Percentiles rank a stretch among this genome's conserved stretches.
These are phyloP conservation scores for Phytopythium sindhum DNA, from an alignment of 352 stramenopile species.

Conservation along the genomic window DNA sequence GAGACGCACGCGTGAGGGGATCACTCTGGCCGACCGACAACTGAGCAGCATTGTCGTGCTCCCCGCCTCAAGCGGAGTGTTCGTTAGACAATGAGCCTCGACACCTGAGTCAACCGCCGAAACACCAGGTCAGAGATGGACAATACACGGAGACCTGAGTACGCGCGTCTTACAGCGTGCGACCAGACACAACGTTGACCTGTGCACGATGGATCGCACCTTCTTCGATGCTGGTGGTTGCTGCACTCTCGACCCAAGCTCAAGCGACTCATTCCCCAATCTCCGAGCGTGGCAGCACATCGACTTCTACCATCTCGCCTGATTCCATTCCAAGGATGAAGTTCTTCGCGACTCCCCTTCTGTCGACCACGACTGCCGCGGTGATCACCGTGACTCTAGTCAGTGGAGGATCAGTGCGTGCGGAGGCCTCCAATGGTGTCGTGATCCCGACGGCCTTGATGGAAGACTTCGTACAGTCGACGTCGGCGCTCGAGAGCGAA, in stretches of 20 bases:
- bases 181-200: neutral
- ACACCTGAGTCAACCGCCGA: neutral
- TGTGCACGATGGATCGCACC: neutral
- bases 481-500: conserved; percentile 31
- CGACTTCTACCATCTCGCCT: neutral
- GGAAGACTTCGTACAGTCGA: conserved; percentile 45
- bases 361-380: conserved; percentile 1
- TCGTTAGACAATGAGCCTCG: neutral
- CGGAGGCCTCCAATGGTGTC: neutral
- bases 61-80: neutral
- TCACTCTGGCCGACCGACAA: neutral
- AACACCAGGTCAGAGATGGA: neutral
- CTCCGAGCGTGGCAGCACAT: neutral
- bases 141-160: neutral
- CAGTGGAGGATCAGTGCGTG: neutral
- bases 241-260: neutral
- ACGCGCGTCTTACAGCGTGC: neutral
- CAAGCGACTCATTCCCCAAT: neutral
- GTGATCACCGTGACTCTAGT: neutral
- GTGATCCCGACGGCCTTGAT: conserved; percentile 27
- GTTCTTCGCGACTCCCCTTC: conserved; percentile 2
- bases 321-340: neutral
- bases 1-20: neutral
- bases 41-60: neutral
- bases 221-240: neutral